Evolutionary conservation across 495 filamentous ascomycete species (phyloP).

Genomic region (Hypoxylon cercidicola): DNA sequence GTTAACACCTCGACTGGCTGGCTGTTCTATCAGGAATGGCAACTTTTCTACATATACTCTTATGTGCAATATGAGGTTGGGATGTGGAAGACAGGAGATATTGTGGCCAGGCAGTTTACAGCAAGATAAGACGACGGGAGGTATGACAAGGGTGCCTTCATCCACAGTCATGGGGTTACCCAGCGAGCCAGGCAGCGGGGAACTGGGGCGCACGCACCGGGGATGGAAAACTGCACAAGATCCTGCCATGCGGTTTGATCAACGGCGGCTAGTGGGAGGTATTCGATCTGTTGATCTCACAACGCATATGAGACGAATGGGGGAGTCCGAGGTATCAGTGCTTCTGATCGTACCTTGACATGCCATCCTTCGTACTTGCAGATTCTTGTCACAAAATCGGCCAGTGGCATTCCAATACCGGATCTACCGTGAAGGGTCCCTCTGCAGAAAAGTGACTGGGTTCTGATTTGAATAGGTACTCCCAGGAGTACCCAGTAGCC

Average conservation of each 20-base stretch:
- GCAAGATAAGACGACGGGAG: constrained; percentile 30
- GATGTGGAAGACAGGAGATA: constrained; percentile 10
- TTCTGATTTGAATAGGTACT: constrained; percentile 16
- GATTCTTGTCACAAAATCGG: constrained; percentile 22
- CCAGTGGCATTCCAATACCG: constrained; percentile 12
- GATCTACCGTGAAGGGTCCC: constrained; percentile 19
- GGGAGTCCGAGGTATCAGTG: constrained; percentile 24
- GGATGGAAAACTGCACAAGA: constrained; percentile 35
- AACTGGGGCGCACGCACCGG: constrained; percentile 41
- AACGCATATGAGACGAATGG: constrained; percentile 37
- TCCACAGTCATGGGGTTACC: constrained; percentile 41
- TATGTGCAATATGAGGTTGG: constrained; percentile 8
- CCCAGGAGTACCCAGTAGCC: constrained; percentile 15
- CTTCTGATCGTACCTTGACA: constrained; percentile 11
- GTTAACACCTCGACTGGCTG: constrained; percentile 12
- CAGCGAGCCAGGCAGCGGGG: constrained; percentile 42
- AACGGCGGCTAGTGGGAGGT: constrained; percentile 43
- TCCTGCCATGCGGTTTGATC: constrained; percentile 42
- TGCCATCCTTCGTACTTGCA: constrained; percentile 15
- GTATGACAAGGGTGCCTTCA: constrained; percentile 41
- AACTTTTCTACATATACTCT: constrained; percentile 6
- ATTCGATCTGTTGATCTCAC: constrained; percentile 45
- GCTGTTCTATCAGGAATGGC: constrained; percentile 4
- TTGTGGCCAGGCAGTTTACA: constrained; percentile 19
- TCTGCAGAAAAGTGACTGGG: constrained; percentile 15